Percentiles rank a stretch among this genome's conserved stretches.
phyloP scores from a whole-genome alignment of 176 grass and related monocot species.

The Musa schizocarpa region DNA sequence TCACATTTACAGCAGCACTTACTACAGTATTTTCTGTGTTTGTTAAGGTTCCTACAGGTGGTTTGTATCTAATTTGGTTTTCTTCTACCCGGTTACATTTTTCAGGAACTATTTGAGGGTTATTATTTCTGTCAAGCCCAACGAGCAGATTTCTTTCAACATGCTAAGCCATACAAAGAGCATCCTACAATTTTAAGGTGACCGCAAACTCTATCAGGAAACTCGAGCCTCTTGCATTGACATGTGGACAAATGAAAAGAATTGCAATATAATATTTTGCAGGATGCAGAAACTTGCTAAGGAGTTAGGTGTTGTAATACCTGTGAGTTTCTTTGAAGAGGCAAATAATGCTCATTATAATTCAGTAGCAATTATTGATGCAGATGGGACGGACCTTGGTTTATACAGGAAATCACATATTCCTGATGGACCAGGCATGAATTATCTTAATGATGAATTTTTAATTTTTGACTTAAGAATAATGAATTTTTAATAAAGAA shows the following conservation, averaged over 20 bases:
- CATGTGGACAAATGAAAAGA: not conserved
- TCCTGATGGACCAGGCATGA: constrained; percentile 85
- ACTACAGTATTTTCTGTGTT: no score
- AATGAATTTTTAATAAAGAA: no score
- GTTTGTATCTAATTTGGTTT: constrained; percentile 17
- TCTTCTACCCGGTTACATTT: not conserved
- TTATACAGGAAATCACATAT: constrained; percentile 96
- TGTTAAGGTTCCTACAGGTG: not conserved
- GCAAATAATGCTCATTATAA: constrained; percentile 98
- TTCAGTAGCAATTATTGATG: constrained; percentile 84
- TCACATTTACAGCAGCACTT: not conserved
- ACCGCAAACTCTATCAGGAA: not conserved
- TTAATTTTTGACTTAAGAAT: not conserved
- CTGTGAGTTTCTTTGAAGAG: constrained; percentile 92
- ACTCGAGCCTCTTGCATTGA: not conserved
- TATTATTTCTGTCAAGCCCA: constrained; percentile 98
- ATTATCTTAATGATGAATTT: not conserved
- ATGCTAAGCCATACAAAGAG: constrained; percentile 79
- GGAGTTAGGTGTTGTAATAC: constrained; percentile 84
- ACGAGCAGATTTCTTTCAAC: constrained; percentile 70
- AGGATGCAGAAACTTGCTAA: constrained; percentile 92
- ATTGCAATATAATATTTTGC: constrained; percentile 5
- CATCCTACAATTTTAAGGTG: constrained; percentile 90
- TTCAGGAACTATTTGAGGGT: constrained; percentile 87
- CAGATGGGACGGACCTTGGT: constrained; percentile 85